Base-by-base conservation (phyloP, 139 green algal species). In the Nannochloris sp. region DNA sequence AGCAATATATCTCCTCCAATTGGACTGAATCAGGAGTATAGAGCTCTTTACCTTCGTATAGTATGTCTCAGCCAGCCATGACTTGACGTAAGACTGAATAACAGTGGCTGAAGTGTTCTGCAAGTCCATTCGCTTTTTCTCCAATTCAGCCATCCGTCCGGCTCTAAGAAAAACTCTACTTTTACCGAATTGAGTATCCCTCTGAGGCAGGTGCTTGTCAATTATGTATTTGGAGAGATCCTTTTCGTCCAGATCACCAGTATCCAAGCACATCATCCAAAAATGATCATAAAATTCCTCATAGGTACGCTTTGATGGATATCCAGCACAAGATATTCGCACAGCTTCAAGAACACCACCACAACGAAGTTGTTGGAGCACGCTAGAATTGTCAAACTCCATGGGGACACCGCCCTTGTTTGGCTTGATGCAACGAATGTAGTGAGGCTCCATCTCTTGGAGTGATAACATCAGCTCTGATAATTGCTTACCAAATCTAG, bases 381-480 rank as follows among this genome's bases (percentile, higher is more conserved):
- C 86, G 62, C 94, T 94, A 59, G 62, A 63, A 65, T 84, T 89
- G 75, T 98, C 92, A 80, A 98, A 98, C 40, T 82, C 61, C 28
- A 73, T 72, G 2, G 93, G 79, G 63, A 80, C 68, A 77, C 87
- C 90, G 48, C 55, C 33, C 33, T 66, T 67, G 83, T 99, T 99
- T 62, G 94, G 94, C 80, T 99, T 99, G 76, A 99, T 95, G 82
- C 94, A 99, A 72, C 94, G 92, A 49, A 99, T 86, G 81, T 99
- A 99, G 80, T 98, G 93, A 30, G 94, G 94, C 79, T 96, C 86
- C 80, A 96, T 98, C 23, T 65, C 56, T 66, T 86, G 81, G 62
- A 98, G 83, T 61, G 92, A 83, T 23, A 80, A 62, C 91, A 98
- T 97, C 17, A 99, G 83, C 37, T 93, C 89, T 1, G 60, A 72